Evolutionary conservation across 2,329 filamentous ascomycete genomes (phyloP), one percentile per base, ranked within the genome.

Genomic region (Alternaria postmessia): DNA sequence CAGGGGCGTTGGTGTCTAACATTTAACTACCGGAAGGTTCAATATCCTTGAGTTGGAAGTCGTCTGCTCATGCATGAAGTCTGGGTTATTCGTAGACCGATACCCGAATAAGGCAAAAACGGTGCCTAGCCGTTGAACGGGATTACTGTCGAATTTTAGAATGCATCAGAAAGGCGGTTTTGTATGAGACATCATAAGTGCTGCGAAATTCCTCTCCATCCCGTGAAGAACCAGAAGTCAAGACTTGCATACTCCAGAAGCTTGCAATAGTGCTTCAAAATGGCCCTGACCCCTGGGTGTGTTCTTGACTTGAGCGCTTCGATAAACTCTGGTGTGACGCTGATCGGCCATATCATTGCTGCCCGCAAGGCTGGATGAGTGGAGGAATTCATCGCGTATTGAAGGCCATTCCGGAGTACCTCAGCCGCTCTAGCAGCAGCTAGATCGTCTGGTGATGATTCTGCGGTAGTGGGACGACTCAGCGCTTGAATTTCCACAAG

Each of bases 271-370:
- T 64, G 59, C 42, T 59, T 61, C 34, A 72, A 59, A n/a, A 71
- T 12, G 11, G 63, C 58, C 12, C 43, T 57, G 3, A 67, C 57
- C 12, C 54, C 46, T 5, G 62, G 43, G 48, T 73, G 66, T 24
- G 48, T 49, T 32, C 65, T 53, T 14, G 36, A 34, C 38, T 59
- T 67, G n/a, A 70, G 18, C 26, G 36, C 16, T 7, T 73, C 69
- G 2, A 74, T 36, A 18, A 68, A 71, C 2, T 67, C 65, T 4
- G 48, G 18, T 4, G 69, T 60, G 9, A 74, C 28, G 3, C 38
- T 64, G 9, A 72, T 70, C 4, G 71, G 71, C 70, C 70, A 74
- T 0, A 64, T 55, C 66, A 72, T 67, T 1, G 61, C 54, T 7
- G 67, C 66, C 9, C 66, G 57, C 20, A 72, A 38, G 8, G 68